A percentile compares a stretch with the other conserved stretches of the same genome.
phyloP scores from a whole-genome alignment of 352 stramenopile species.

The Pythium rhizo-oryzae region DNA sequence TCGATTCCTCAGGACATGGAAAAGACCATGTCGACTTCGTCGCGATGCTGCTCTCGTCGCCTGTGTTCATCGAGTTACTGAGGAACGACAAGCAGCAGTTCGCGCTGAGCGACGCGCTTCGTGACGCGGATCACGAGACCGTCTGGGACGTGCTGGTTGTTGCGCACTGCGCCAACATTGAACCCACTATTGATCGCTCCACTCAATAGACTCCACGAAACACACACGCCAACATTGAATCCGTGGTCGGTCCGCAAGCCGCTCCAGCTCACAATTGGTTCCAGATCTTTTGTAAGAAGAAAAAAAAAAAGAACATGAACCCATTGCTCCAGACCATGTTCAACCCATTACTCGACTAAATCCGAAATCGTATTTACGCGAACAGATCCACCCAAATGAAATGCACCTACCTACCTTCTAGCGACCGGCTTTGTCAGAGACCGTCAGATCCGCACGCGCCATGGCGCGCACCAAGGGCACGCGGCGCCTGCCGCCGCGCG shows the following conservation, averaged over 20 bases:
- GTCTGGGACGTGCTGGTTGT: background rate
- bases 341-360: background rate
- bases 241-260: too few species aligned
- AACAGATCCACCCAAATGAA: too few species aligned
- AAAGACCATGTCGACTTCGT: background rate
- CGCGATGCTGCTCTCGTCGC: background rate
- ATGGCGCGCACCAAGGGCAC: slow-evolving; percentile 1
- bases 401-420: too few species aligned
- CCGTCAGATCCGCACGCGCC: too few species aligned
- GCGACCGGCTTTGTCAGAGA: too few species aligned
- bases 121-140: background rate
- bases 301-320: too few species aligned
- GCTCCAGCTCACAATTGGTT: too few species aligned
- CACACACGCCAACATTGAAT: background rate
- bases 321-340: too few species aligned
- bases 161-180: background rate
- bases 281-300: too few species aligned
- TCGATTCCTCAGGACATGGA: background rate
- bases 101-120: background rate
- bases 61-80: background rate
- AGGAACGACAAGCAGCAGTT: background rate
- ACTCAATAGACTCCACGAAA: too few species aligned
- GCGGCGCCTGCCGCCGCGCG: background rate
- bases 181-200: too few species aligned
- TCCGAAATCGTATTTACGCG: background rate